phyloP scores from a whole-genome alignment of 306 rosid species.

The Ormosia semicastrata region DNA sequence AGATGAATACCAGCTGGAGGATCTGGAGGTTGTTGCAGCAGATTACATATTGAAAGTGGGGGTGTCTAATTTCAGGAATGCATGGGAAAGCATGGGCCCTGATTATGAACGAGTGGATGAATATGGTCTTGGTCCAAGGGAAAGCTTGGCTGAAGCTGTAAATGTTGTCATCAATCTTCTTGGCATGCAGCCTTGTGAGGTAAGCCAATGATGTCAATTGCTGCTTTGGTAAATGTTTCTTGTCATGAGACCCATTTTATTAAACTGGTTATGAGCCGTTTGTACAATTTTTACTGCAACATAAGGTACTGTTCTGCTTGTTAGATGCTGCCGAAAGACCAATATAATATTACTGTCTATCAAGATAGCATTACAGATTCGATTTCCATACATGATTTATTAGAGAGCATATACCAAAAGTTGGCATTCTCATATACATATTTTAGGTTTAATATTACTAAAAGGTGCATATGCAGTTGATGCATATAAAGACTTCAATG shows the following conservation, averaged over 20 bases:
- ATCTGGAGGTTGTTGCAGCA: slow-evolving; percentile 91
- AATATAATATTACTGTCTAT: not conserved
- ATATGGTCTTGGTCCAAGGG: slow-evolving; percentile 94
- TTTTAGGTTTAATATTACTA: slow-evolving; percentile 14
- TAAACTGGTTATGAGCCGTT: slow-evolving; percentile 9
- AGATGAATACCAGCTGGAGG: slow-evolving; percentile 98
- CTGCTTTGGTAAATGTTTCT: not conserved
- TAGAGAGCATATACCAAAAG: slow-evolving; percentile 8
- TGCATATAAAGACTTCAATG: not conserved
- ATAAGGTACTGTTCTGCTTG: not conserved
- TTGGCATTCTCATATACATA: not conserved
- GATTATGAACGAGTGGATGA: slow-evolving; percentile 85
- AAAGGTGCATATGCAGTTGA: not conserved
- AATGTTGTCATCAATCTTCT: slow-evolving; percentile 79
- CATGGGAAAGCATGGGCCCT: slow-evolving; percentile 85
- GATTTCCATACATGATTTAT: not conserved
- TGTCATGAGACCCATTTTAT: not conserved
- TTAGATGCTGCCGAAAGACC: not conserved
- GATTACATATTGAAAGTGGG: slow-evolving; percentile 90
- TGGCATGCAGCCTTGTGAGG: slow-evolving; percentile 99
- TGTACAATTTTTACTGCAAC: not conserved
- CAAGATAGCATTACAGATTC: not conserved
- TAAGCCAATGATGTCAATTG: slow-evolving; percentile 33
- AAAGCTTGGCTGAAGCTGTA: slow-evolving; percentile 86
- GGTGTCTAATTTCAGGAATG: slow-evolving; percentile 86